phyloP scores from a whole-genome alignment of 805 yeast species.

The Ascoidea asiatica region DNA sequence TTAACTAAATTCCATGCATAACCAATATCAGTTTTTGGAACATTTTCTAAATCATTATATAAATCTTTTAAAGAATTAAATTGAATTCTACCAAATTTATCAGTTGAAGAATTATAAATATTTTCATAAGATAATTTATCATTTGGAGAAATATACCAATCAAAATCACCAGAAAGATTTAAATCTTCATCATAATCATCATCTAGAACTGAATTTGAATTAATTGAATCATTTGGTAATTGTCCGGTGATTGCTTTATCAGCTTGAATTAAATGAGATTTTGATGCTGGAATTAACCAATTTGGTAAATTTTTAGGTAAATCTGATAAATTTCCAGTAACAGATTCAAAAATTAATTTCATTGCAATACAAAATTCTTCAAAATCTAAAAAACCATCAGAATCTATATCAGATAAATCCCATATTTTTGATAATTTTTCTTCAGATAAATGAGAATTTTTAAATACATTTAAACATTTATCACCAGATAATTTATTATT shows the following conservation, averaged over 20 bases:
- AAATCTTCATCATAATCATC: constrained; percentile 55
- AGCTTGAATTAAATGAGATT: constrained; percentile 76
- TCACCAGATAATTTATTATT: constrained; percentile 74
- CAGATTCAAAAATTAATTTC: constrained; percentile 86
- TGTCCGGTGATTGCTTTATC: constrained; percentile 35
- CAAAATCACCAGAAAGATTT: constrained; percentile 53
- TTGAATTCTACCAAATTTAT: constrained; percentile 65
- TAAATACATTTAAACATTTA: constrained; percentile 72
- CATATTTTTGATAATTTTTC: constrained; percentile 72
- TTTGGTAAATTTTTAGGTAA: constrained; percentile 71
- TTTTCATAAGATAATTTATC: constrained; percentile 71
- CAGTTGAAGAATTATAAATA: constrained; percentile 62
- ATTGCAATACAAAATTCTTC: constrained; percentile 97
- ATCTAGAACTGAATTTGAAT: constrained; percentile 18
- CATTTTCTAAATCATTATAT: constrained; percentile 51
- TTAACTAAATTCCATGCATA: constrained; percentile 94
- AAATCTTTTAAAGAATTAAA: constrained; percentile 60
- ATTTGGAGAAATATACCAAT: constrained; percentile 92
- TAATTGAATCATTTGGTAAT: not conserved
- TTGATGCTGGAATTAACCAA: constrained; percentile 88
- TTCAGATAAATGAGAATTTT: constrained; percentile 75
- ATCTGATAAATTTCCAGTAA: constrained; percentile 50
- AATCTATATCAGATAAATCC: constrained; percentile 88
- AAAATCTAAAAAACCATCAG: constrained; percentile 83
- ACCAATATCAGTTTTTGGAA: constrained; percentile 74